Base-by-base conservation (phyloP, 2,329 filamentous ascomycete genomes). In the Trichocomaceae sp. region DNA sequence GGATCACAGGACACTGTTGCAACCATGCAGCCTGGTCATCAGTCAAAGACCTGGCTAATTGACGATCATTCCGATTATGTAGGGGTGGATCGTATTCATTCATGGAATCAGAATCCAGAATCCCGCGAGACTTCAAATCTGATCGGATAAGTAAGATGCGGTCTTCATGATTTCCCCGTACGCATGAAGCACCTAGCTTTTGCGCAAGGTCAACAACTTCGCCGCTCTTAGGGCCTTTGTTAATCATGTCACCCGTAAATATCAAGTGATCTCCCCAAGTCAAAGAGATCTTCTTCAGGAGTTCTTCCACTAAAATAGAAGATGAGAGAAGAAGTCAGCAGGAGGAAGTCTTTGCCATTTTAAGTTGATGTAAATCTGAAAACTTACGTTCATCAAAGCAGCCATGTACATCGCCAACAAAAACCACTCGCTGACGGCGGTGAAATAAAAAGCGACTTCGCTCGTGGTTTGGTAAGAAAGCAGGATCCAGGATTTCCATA, bases 141-240 rank as follows among this genome's bases (percentile, higher is more conserved):
- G 77, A 75, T 58, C 84, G 81, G 1, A 84, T 79, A 8, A 86
- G 78, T n/a, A 97, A 78, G 19, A 96, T 78, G 20, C 84, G 81
- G 68, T 97, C 91, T 68, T 99, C 93, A 72, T 96, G 88, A 72
- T 96, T 96, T 17, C 93, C 93, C 50, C 92, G 85, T 8, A 97
- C 90, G 59, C 84, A 88, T 29, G 85, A 88, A 20, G 92, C 91
- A 49, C 82, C 81, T 37, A 92, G 73, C 13, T 80, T 72, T 67
- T 90, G 87, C 37, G 89, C 85, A 42, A 90, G 77, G 56, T 86
- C 82, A 47, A 97, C 78, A 0, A 96, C 88, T 37, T 85, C 89
- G 0, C 79, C 65, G 31, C 88, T 92, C 71, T 96, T 85, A 10
- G 91, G 90, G 0, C 92, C 91, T 72, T 96, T 96, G 66, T 85